phyloP scores from a whole-genome alignment of 2,329 filamentous ascomycete species.

The Amphichorda felina region DNA sequence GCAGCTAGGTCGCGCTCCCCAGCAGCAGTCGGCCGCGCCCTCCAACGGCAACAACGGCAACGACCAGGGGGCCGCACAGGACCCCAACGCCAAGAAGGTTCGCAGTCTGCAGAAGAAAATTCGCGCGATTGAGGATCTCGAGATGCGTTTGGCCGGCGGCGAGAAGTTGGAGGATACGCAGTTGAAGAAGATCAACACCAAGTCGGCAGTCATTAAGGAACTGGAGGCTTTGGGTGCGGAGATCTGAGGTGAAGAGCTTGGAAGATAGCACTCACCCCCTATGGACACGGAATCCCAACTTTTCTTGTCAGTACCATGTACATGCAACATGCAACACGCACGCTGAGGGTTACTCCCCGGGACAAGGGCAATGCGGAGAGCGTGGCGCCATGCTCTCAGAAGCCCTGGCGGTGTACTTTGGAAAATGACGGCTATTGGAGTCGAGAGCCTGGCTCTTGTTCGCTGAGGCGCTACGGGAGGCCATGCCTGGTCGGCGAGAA shows the following conservation, averaged over 20 bases:
- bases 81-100: slow-evolving; percentile 86
- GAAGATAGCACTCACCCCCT: too few species aligned
- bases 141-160: slow-evolving; percentile 87
- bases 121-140: slow-evolving; percentile 91
- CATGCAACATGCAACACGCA: too few species aligned
- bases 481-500: too few species aligned
- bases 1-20: slow-evolving; percentile 21
- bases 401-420: too few species aligned
- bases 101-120: slow-evolving; percentile 93
- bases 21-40: slow-evolving; percentile 9
- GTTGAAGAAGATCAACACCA: slow-evolving; percentile 94
- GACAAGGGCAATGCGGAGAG: too few species aligned
- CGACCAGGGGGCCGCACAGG: slow-evolving; percentile 40
- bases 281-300: too few species aligned
- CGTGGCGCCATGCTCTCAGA: too few species aligned
- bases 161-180: slow-evolving; percentile 98
- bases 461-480: too few species aligned
- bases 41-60: slow-evolving; percentile 15
- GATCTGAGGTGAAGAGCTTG: slow-evolving; percentile 3
- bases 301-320: too few species aligned
- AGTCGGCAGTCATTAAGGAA: slow-evolving; percentile 74
- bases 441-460: too few species aligned
- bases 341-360: too few species aligned
- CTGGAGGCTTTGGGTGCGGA: slow-evolving; percentile 45
- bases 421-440: too few species aligned